A percentile compares a stretch with the other conserved stretches of the same genome.
phyloP scores from a whole-genome alignment of 768 basidiomycete species.

The Boletus subparvulus region DNA sequence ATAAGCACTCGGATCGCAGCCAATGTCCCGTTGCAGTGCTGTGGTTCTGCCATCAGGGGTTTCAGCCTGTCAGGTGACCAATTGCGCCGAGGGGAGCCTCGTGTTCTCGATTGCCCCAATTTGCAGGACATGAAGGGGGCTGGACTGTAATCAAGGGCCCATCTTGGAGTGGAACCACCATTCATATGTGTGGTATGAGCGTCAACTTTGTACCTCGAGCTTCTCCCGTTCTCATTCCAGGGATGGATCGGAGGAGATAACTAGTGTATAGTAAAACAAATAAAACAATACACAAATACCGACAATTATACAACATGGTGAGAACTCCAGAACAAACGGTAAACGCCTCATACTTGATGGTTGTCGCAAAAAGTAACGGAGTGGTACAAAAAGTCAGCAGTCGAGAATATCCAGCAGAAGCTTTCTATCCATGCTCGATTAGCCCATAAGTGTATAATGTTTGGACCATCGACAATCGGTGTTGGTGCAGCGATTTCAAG shows the following conservation, averaged over 20 bases:
- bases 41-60: constrained; percentile 13
- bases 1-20: constrained; percentile 14
- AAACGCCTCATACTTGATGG: constrained; percentile 1
- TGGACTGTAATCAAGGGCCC: constrained; percentile 2
- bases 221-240: neutral
- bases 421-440: constrained; percentile 28
- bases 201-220: neutral
- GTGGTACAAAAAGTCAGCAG: neutral
- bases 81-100: constrained; percentile 18
- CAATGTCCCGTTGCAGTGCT: constrained; percentile 4
- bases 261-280: constrained; percentile 2
- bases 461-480: constrained; percentile 35
- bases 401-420: neutral
- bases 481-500: constrained; percentile 36
- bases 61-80: neutral
- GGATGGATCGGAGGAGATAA: constrained; percentile 3
- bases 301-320: constrained; percentile 13
- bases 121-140: neutral
- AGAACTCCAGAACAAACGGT: constrained; percentile 4
- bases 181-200: neutral
- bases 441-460: constrained; percentile 36
- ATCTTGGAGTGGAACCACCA: neutral
- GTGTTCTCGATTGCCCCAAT: constrained; percentile 7
- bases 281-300: constrained; percentile 20
- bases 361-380: neutral